These are phyloP conservation scores for Phoenix roebelenii DNA, from an alignment of 176 grass and related monocot species.

Conservation along the genomic window DNA sequence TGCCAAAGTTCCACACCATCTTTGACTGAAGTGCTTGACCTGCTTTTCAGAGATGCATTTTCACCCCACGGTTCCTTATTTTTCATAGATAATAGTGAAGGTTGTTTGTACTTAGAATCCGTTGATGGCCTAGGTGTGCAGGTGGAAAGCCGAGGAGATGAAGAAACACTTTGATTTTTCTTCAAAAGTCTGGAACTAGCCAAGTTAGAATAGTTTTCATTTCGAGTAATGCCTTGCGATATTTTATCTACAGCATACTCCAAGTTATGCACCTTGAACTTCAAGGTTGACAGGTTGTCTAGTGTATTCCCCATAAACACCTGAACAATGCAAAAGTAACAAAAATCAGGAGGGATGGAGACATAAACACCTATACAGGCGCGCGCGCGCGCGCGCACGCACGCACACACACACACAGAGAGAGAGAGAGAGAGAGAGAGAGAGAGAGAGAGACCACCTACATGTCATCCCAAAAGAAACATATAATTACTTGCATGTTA, in stretches of 20 bases:
- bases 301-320: constrained; percentile 62
- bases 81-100: constrained; percentile 40
- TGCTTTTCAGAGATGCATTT: constrained; percentile 31
- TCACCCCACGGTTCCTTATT: constrained; percentile 43
- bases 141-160: constrained; percentile 56
- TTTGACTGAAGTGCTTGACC: constrained; percentile 21
- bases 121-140: constrained; percentile 48
- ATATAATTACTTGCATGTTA: too few relatives aligned
- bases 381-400: too few relatives aligned
- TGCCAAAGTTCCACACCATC: neutral
- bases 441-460: too few relatives aligned
- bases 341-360: too few relatives aligned
- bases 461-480: too few relatives aligned
- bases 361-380: too few relatives aligned
- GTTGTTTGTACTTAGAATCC: constrained; percentile 50
- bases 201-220: constrained; percentile 50
- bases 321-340: constrained; percentile 26
- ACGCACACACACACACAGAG: too few relatives aligned
- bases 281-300: constrained; percentile 62
- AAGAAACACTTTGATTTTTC: constrained; percentile 51
- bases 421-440: too few relatives aligned
- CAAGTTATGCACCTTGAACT: constrained; percentile 78
- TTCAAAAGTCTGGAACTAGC: constrained; percentile 52
- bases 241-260: constrained; percentile 56
- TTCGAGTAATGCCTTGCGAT: constrained; percentile 53